Evolutionary conservation across 192 early-diverging fungal species (phyloP), one percentile per base, ranked within the genome.

Genomic region (Coemansia sp.): DNA sequence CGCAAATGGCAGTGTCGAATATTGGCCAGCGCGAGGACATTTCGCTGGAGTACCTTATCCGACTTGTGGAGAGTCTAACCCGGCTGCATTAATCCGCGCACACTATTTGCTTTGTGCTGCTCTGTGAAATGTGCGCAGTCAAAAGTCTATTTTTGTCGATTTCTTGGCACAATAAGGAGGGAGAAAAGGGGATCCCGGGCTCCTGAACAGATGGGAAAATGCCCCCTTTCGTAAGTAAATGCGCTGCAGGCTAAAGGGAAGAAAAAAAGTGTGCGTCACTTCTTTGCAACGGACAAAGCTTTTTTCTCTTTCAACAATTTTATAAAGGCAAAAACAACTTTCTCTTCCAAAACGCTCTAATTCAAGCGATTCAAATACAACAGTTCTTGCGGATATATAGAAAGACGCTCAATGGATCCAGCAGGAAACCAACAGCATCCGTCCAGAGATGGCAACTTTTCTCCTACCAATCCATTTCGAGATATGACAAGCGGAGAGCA

Each of bases 401-500:
- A 39, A 39, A 53, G 43, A 45, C 18, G 6, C 2, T 0, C 1
- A 55, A 63, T 64, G 61, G 61, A 64, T 19, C 49, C 53, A 19
- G 31, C 46, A 56, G 68, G 61, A 15, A 64, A 73, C 37, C 57
- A 59, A 16, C 23, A 26, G 23, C 4, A 26, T 26, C 59, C 53
- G 15, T 35, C 57, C 18, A 49, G 48, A 38, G 59, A 57, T 30
- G 53, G 54, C 13, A 54, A 14, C 26, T 69, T 76, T 50, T 76
- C 72, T 36, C 72, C 72, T 5, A 76, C 65, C 40, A 76, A 76
- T 42, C 72, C 72, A 3, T 76, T 76, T 31, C 69, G 55, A 51
- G 68, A 51, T 31, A 69, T 65, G 61, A 59, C 31, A 55, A 50
- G 9, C 56, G 23, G 43, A 26, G 23, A 26, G 23, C 23, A 26